Evolutionary conservation across 805 yeast species (phyloP), one percentile per base, ranked within the genome.

Genomic region (Cyberlindnera galapagoensis): DNA sequence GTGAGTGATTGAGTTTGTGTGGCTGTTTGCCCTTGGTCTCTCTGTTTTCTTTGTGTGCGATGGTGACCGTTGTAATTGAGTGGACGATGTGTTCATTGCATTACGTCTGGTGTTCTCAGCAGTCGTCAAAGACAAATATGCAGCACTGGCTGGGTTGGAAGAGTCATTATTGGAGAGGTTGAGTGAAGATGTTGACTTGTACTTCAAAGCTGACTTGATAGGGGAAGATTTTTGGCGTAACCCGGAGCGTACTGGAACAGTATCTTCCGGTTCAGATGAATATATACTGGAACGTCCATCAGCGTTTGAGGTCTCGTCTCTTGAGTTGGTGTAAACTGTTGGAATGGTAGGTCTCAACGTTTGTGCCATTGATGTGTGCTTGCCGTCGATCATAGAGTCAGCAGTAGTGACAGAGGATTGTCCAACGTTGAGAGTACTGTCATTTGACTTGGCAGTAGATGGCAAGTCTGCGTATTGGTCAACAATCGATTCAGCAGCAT

Each of bases 71-170:
- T 21, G 7, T 21, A 23, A 16, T 6, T 25, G 20, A 7, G 30
- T 8, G 7, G 34, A 7, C 4, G 11, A 10, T 5, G 24, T 21
- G 9, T 28, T 28, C 49, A 74, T 52, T 38, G 90, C 80, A 56
- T 82, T 82, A 35, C 80, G 51, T 37, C 87, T 65, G 0, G 92
- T 82, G 52, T 82, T 82, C 49, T 81, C 87, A 1, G 88, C 88
- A 1, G 92, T 82, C 1, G 88, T 69, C 33, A 79, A 56, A 0
- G 84, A 76, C 26, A 80, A 49, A 45, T 80, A 80, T 0, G 83
- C 86, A 38, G 68, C 70, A 18, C 71, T 71, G 0, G 84, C 83
- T 2, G 80, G 57, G 38, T 31, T 53, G n/a, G 17, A 31, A 11
- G 24, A 31, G 23, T 24, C 24, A 5, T 24, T 35, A 24, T 21